Conservation (phyloP, 345 rosid genomes). For the Syzygium jambos region DNA sequence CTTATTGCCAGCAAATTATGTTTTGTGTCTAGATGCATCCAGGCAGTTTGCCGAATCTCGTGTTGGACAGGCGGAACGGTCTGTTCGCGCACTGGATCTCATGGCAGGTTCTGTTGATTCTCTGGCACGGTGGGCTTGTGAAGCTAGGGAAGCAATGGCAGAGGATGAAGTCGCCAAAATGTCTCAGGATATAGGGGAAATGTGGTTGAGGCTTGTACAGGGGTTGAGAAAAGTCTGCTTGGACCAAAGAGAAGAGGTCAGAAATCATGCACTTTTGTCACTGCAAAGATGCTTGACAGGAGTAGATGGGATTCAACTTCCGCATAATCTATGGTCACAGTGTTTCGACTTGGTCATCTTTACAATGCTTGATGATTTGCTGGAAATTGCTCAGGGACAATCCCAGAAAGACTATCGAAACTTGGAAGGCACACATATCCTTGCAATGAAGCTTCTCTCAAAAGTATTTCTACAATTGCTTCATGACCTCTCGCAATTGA, state of each 20-base stretch:
- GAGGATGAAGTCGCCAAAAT: conserved; percentile 71
- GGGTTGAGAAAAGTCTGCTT: conserved; percentile 95
- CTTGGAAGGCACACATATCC: conserved; percentile 85
- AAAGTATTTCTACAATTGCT: conserved; percentile 76
- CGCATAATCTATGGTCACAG: conserved; percentile 71
- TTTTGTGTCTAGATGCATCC: conserved; percentile 74
- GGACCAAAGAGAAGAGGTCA: conserved; percentile 96
- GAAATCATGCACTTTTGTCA: conserved; percentile 83
- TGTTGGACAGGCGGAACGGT: conserved; percentile 90
- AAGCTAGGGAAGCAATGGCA: conserved; percentile 66
- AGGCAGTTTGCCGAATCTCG: conserved; percentile 99
- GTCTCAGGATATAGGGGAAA: conserved; percentile 79
- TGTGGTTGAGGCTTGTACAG: conserved; percentile 97
- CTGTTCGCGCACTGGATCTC: conserved; percentile 76
- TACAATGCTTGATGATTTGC: conserved; percentile 88
- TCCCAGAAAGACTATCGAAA: conserved; percentile 88
- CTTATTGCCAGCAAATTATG: conserved; percentile 74
- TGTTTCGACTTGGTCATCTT: conserved; percentile 88
- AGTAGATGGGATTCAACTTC: conserved; percentile 59
- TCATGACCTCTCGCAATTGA: conserved; percentile 56
- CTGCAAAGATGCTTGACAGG: conserved; percentile 83
- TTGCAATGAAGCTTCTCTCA: conserved; percentile 69
- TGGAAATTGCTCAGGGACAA: conserved; percentile 87
- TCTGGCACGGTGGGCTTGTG: conserved; percentile 59
- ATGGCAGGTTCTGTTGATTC: conserved; percentile 82